Evolutionary conservation across 257 asterid species (phyloP).

Genomic region (Linderniella brevidens): DNA sequence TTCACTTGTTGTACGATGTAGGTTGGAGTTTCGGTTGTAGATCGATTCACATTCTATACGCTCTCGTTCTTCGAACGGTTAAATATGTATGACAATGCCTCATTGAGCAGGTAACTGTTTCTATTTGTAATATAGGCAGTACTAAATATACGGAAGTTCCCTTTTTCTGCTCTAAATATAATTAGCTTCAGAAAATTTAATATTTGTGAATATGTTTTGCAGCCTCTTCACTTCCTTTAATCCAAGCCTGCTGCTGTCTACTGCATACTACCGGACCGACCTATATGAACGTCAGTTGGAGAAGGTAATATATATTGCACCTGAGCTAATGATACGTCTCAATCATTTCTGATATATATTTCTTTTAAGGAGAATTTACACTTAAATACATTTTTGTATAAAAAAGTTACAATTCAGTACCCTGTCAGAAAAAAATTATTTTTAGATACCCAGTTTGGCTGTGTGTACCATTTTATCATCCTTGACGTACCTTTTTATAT

Average conservation of each 20-base stretch:
- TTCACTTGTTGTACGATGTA: constrained; percentile 19
- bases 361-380: too few relatives aligned
- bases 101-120: constrained; percentile 59
- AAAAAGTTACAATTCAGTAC: too few relatives aligned
- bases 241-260: constrained; percentile 69
- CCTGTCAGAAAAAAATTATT: too few relatives aligned
- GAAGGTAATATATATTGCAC: constrained; percentile 36
- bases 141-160: neutral
- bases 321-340: constrained; percentile 6
- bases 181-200: constrained; percentile 5
- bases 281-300: constrained; percentile 53
- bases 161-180: neutral
- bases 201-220: constrained; percentile 21
- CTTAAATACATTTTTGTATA: too few relatives aligned
- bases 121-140: neutral
- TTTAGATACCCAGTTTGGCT: too few relatives aligned
- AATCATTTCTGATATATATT: constrained; percentile 9
- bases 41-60: constrained; percentile 81
- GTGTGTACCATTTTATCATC: too few relatives aligned
- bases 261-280: constrained; percentile 74
- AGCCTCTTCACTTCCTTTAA: constrained; percentile 79
- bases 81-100: constrained; percentile 86
- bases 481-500: too few relatives aligned
- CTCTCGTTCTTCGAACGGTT: constrained; percentile 96
- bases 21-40: constrained; percentile 98